Conservation (phyloP, 805 yeast species). For the Candida dajiaensis region DNA sequence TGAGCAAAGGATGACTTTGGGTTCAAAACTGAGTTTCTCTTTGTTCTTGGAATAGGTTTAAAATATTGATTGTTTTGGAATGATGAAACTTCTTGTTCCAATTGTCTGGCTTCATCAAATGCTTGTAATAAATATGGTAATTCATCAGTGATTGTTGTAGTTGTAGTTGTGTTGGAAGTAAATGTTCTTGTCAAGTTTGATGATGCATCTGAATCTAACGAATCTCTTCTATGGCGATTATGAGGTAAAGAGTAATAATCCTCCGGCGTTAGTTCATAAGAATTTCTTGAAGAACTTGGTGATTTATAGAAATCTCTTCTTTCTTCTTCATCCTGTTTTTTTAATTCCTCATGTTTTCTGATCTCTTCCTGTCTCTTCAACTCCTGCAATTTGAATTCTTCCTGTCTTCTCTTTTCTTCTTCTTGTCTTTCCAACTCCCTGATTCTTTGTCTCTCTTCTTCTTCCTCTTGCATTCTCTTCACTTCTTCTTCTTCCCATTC, state of each 20-base stretch:
- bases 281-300: conserved; percentile 5
- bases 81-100: conserved; percentile 43
- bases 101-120: conserved; percentile 53
- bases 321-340: not conserved
- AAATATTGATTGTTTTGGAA: not conserved
- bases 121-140: conserved; percentile 63
- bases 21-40: not conserved
- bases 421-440: conserved; percentile 4
- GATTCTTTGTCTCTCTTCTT: conserved; percentile 4
- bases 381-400: conserved; percentile 3
- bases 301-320: conserved; percentile 7
- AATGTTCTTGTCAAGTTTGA: conserved; percentile 20
- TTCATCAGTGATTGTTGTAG: conserved; percentile 55
- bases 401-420: conserved; percentile 1
- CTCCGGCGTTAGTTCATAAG: conserved; percentile 1
- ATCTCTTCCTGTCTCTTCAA: not conserved
- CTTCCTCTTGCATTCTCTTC: conserved; percentile 9
- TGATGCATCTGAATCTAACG: conserved; percentile 23
- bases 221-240: conserved; percentile 14
- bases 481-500: conserved; percentile 21
- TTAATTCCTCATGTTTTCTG: not conserved
- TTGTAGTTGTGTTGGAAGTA: conserved; percentile 32
- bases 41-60: not conserved
- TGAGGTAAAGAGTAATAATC: not conserved
- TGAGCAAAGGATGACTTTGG: not conserved